phyloP scores from a whole-genome alignment of 768 basidiomycete species.

The Crepidotus variabilis region DNA sequence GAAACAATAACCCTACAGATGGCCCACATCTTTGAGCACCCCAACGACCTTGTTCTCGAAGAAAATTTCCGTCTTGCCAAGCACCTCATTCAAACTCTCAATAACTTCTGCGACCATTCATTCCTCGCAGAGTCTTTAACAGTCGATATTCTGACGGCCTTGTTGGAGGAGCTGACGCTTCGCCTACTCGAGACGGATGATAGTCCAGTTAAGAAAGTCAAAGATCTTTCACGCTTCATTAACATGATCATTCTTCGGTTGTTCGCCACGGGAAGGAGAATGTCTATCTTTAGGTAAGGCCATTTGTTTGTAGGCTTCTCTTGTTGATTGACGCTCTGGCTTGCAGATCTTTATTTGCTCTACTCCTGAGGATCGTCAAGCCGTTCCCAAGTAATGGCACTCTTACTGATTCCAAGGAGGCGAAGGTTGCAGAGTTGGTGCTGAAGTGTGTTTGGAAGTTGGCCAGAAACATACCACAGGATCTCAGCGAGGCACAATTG shows the following conservation, averaged over 20 bases:
- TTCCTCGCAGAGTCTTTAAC: conserved; percentile 86
- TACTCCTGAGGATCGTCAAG: conserved; percentile 79
- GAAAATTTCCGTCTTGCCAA: conserved; percentile 93
- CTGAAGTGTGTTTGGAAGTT: conserved; percentile 98
- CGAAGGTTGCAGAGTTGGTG: conserved; percentile 88
- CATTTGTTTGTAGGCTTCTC: background rate
- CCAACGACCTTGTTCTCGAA: conserved; percentile 65
- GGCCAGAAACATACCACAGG: conserved; percentile 90
- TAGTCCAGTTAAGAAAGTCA: conserved; percentile 75
- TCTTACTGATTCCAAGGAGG: conserved; percentile 70
- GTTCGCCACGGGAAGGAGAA: conserved; percentile 86
- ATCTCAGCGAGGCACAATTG: conserved; percentile 73
- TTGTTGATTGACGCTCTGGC: conserved; percentile 7
- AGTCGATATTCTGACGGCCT: conserved; percentile 75
- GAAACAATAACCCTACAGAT: conserved; percentile 90
- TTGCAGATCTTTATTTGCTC: conserved; percentile 68
- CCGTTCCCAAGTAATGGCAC: conserved; percentile 79
- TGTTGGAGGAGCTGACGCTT: conserved; percentile 90
- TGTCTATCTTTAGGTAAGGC: conserved; percentile 85
- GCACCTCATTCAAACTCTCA: conserved; percentile 94
- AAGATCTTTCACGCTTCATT: conserved; percentile 93
- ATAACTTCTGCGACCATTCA: conserved; percentile 89
- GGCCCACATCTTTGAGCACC: conserved; percentile 86
- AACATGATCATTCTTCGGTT: conserved; percentile 96
- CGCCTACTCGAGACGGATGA: conserved; percentile 94